A percentile compares a stretch with the other conserved stretches of the same genome.
phyloP scores from a whole-genome alignment of 2,329 filamentous ascomycete species.

The Colletotrichum siamense region DNA sequence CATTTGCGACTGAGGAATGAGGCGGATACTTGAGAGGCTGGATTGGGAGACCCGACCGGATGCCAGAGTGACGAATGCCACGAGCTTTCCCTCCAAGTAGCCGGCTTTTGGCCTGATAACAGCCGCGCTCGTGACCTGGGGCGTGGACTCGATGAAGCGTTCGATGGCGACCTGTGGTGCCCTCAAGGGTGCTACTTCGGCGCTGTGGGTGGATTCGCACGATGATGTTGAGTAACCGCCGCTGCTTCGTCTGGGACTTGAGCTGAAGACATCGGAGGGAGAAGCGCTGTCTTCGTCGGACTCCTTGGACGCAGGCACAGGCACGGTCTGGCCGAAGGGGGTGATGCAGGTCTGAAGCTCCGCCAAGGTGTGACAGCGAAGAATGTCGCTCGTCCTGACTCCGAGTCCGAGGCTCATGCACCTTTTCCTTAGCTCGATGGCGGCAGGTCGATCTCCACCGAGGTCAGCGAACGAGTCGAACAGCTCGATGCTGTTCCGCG shows the following conservation, averaged over 20 bases:
- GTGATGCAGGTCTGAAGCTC: constrained; percentile 49
- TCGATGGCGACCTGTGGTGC: constrained; percentile 5
- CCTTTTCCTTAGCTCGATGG: constrained; percentile 34
- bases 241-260: constrained; percentile 16
- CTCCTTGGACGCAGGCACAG: constrained; percentile 3
- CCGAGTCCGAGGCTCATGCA: constrained; percentile 41
- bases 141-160: constrained; percentile 41
- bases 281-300: constrained; percentile 15
- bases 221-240: constrained; percentile 9
- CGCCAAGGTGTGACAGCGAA: constrained; percentile 47
- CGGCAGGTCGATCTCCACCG: constrained; percentile 44
- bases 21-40: constrained; percentile 34
- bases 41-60: constrained; percentile 29
- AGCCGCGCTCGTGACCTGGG: constrained; percentile 44
- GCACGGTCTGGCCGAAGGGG: constrained; percentile 24
- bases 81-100: constrained; percentile 53
- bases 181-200: not conserved
- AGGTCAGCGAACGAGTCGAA: constrained; percentile 51
- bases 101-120: constrained; percentile 54
- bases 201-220: constrained; percentile 13
- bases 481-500: constrained; percentile 34
- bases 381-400: constrained; percentile 43
- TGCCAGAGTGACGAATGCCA: constrained; percentile 50
- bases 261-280: constrained; percentile 25
- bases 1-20: constrained; percentile 41